Percentiles rank a stretch among this genome's conserved stretches.
Evolutionary conservation across 768 basidiomycete species (phyloP).

Genomic region (Lyophyllum atratum): DNA sequence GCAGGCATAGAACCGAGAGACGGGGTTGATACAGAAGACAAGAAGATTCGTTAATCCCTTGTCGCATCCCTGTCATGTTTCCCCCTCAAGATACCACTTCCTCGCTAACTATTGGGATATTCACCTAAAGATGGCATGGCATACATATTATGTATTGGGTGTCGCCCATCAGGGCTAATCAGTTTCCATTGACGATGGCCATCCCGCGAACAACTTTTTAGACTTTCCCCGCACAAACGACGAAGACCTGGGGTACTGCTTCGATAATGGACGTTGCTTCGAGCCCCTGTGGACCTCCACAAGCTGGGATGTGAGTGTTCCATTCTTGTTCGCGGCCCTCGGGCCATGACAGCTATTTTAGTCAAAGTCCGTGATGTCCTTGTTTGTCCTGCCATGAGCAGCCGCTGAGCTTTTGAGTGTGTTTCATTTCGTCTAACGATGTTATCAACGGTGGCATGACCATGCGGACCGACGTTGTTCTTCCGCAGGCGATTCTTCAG

Average conservation of each 20-base stretch:
- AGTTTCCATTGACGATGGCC: background rate
- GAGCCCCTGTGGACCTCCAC: constrained; percentile 3
- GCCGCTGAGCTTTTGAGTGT: background rate
- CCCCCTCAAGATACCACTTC: background rate
- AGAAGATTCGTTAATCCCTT: constrained; percentile 21
- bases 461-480: background rate
- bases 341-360: background rate
- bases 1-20: constrained; percentile 12
- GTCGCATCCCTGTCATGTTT: background rate
- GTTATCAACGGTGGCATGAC: background rate
- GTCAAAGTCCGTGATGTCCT: constrained; percentile 12
- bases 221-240: constrained; percentile 7
- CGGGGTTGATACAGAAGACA: constrained; percentile 14
- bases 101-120: background rate
- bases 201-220: background rate
- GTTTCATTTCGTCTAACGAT: background rate
- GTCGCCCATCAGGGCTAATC: constrained; percentile 5
- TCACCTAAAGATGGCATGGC: constrained; percentile 1
- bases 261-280: background rate
- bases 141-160: background rate
- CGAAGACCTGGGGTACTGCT: constrained; percentile 1
- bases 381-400: background rate
- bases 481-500: too few relatives aligned
- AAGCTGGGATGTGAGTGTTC: background rate
- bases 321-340: background rate